These are phyloP conservation scores for Metschnikowia lunata DNA, from an alignment of 805 yeast genomes.

Conservation along the genomic window DNA sequence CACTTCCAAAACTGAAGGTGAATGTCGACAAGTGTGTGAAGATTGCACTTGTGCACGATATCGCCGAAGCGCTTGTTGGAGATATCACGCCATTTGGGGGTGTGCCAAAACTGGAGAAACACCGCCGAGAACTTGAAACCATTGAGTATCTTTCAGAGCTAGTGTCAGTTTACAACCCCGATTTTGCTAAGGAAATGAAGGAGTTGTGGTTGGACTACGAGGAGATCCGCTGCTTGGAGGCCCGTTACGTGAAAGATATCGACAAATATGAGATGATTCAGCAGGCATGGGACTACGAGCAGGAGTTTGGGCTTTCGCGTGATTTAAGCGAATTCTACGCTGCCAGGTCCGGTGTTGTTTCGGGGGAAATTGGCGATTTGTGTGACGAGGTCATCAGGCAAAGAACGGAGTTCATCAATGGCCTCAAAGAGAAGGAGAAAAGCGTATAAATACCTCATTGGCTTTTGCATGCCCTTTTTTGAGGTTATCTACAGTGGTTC, in stretches of 20 bases:
- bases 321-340: slow-evolving; percentile 67
- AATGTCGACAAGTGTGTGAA: slow-evolving; percentile 70
- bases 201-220: slow-evolving; percentile 89
- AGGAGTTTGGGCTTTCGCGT: slow-evolving; percentile 49
- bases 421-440: no score
- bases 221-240: slow-evolving; percentile 74
- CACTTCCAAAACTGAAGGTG: slow-evolving; percentile 51
- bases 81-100: slow-evolving; percentile 80
- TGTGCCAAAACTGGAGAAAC: slow-evolving; percentile 75
- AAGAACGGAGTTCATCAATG: slow-evolving; percentile 14
- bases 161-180: slow-evolving; percentile 58
- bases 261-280: slow-evolving; percentile 86
- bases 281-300: slow-evolving; percentile 83
- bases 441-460: no score
- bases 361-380: slow-evolving; percentile 65
- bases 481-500: no score
- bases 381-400: slow-evolving; percentile 44
- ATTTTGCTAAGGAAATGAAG: slow-evolving; percentile 59
- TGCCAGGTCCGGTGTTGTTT: slow-evolving; percentile 59
- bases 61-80: slow-evolving; percentile 91
- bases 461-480: no score
- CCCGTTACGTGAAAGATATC: slow-evolving; percentile 86
- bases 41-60: slow-evolving; percentile 88
- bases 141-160: slow-evolving; percentile 61
- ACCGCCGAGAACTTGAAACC: slow-evolving; percentile 71